Base-by-base conservation (phyloP, 805 yeast species). In the Candida ovalis region DNA sequence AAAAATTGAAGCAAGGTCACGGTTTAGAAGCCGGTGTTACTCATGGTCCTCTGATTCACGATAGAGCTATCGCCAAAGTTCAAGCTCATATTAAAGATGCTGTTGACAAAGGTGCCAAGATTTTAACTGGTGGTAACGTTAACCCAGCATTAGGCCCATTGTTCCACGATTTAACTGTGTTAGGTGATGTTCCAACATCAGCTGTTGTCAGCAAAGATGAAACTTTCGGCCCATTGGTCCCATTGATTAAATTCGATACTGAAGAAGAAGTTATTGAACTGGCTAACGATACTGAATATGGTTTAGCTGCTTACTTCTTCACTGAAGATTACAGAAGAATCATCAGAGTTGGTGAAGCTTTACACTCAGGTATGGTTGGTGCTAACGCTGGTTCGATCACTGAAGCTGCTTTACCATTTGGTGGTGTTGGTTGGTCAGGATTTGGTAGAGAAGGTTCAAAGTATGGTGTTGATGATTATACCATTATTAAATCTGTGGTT, bases 281-380 rank as follows among this genome's bases (percentile, higher is more conserved):
- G 48, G 91, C 94, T 22, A 88, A 88, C 66, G 73, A 73, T 52
- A 78, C 83, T 9, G 81, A 78, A 12, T 87, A 80, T 38, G 96
- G 95, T 18, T 75, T 87, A 45, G 92, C 94, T 2, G 88, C 88
- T 15, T 88, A 88, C 63, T 77, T 88, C 65, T 86, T 64, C 70
- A 76, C 90, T 19, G 63, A 71, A 45, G 77, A 84, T 63, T 63
- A 81, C 47, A 62, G 71, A 43, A 74, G 82, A 42, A 71, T 83
- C 8, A 74, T 82, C 66, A 71, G 76, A 47, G 79, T 84, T 8
- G 82, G 87, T 28, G 90, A 85, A 66, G 79, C 73, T 23, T 71
- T 88, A 45, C 81, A 88, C 54, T 80, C 76, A 25, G 96, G 95
- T 42, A 88, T 88, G 95, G 77, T 88, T 45, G 94, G 94, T 38